phyloP scores from a whole-genome alignment of 768 basidiomycete genomes.

The Rhizopogon sp. region DNA sequence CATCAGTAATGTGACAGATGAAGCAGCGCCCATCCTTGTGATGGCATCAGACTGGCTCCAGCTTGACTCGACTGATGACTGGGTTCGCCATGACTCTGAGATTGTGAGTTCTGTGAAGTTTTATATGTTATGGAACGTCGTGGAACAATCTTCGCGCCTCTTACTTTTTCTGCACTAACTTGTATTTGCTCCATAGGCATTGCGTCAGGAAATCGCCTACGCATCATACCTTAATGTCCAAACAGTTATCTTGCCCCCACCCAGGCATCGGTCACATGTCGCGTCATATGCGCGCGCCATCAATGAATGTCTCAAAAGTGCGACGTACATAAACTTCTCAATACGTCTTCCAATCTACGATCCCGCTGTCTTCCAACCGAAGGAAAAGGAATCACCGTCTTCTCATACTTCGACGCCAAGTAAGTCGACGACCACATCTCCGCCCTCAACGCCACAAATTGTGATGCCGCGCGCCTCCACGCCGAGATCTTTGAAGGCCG shows the following conservation, averaged over 20 bases:
- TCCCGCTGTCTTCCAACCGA: slow-evolving; percentile 52
- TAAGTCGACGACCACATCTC: slow-evolving; percentile 7
- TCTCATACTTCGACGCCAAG: slow-evolving; percentile 13
- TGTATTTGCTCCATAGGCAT: slow-evolving; percentile 48
- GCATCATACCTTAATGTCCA: slow-evolving; percentile 89
- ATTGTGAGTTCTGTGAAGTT: slow-evolving; percentile 53
- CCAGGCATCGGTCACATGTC: slow-evolving; percentile 75
- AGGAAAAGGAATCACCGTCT: slow-evolving; percentile 20
- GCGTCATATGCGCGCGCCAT: slow-evolving; percentile 93
- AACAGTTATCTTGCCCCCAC: slow-evolving; percentile 84
- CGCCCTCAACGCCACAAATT: slow-evolving; percentile 11
- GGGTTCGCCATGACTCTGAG: slow-evolving; percentile 94
- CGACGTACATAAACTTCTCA: slow-evolving; percentile 73
- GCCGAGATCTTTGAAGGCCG: slow-evolving; percentile 20
- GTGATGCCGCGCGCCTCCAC: slow-evolving; percentile 15
- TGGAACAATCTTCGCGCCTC: slow-evolving; percentile 5
- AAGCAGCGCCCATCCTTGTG: slow-evolving; percentile 65
- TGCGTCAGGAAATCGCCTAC: slow-evolving; percentile 89
- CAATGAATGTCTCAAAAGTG: slow-evolving; percentile 66
- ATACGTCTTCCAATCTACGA: slow-evolving; percentile 82
- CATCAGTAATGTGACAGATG: slow-evolving; percentile 42
- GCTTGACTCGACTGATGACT: slow-evolving; percentile 87
- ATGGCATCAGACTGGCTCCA: slow-evolving; percentile 94
- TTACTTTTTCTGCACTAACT: slow-evolving; percentile 6
- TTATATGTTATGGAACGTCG: not conserved